Conservation (phyloP, 768 basidiomycete species). For the Termitomyces sp. region DNA sequence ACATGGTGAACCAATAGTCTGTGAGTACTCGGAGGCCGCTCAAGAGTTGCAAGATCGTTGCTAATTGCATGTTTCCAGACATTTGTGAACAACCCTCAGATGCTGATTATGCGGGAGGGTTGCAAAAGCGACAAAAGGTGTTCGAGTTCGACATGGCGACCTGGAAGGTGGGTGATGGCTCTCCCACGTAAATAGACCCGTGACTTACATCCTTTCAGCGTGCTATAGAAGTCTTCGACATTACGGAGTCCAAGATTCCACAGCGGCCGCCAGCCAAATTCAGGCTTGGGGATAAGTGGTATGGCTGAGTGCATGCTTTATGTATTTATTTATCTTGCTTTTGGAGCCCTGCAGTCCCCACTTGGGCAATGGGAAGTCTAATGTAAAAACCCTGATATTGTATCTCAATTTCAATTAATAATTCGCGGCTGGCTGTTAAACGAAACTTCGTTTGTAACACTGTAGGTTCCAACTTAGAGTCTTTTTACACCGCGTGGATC, state of each 20-base stretch:
- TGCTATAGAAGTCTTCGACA: slow-evolving; percentile 84
- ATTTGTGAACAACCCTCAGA: slow-evolving; percentile 60
- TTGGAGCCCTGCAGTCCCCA: no score
- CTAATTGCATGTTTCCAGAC: slow-evolving; percentile 32
- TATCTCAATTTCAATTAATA: not conserved
- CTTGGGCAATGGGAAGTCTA: not conserved
- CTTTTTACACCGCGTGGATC: no score
- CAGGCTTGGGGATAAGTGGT: slow-evolving; percentile 66
- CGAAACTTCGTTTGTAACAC: not conserved
- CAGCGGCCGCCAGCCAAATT: slow-evolving; percentile 58
- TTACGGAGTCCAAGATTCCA: slow-evolving; percentile 73
- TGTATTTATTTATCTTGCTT: not conserved
- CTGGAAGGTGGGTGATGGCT: slow-evolving; percentile 63
- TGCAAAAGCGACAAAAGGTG: slow-evolving; percentile 81
- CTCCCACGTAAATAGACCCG: not conserved
- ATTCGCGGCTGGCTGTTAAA: not conserved
- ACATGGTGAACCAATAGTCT: slow-evolving; percentile 71
- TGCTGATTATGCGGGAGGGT: slow-evolving; percentile 58
- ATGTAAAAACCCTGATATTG: not conserved
- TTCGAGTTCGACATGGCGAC: slow-evolving; percentile 88
- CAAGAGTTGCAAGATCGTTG: not conserved
- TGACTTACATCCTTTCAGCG: slow-evolving; percentile 40
- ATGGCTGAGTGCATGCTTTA: slow-evolving; percentile 42
- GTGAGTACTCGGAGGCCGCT: slow-evolving; percentile 36
- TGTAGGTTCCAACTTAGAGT: not conserved